phyloP scores from a whole-genome alignment of 148 eudicot genomes.

The Chenopodium formosanum region DNA sequence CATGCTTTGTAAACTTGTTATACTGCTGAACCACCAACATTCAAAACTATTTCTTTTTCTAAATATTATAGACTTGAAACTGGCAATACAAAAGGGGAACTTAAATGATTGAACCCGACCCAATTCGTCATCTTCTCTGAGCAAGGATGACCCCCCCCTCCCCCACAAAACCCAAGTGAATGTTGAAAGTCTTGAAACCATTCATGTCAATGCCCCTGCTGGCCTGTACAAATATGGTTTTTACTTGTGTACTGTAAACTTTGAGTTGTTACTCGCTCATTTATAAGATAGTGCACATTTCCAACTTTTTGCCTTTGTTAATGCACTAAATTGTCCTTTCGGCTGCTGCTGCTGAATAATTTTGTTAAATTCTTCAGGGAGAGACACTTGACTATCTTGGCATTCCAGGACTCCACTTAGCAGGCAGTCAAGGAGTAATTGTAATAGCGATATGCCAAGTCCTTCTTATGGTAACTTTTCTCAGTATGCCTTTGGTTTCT shows the following conservation, averaged over 20 bases:
- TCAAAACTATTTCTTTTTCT: not conserved
- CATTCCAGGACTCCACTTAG: slow-evolving; percentile 93
- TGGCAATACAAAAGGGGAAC: not conserved
- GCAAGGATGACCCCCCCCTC: not conserved
- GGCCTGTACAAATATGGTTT: not conserved
- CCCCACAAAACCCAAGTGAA: not conserved
- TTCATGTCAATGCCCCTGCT: not conserved
- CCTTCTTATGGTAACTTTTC: slow-evolving; percentile 72
- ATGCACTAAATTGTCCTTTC: not conserved
- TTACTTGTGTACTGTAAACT: not conserved
- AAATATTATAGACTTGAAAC: not conserved
- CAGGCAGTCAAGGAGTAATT: slow-evolving; percentile 94
- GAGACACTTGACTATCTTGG: slow-evolving; percentile 97
- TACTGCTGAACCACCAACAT: not conserved
- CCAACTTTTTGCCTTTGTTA: not conserved
- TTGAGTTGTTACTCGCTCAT: not conserved
- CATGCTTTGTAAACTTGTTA: not conserved
- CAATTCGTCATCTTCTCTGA: not conserved
- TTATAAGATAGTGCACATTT: too few species aligned
- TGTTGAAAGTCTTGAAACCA: not conserved
- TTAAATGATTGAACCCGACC: too few species aligned
- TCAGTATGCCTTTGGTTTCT: not conserved
- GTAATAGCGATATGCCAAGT: slow-evolving; percentile 94
- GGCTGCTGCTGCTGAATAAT: slow-evolving; percentile 11
- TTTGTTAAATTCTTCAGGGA: slow-evolving; percentile 52